Base-by-base conservation (phyloP, 352 stramenopile genomes). In the Globisporangium orthogonon region DNA sequence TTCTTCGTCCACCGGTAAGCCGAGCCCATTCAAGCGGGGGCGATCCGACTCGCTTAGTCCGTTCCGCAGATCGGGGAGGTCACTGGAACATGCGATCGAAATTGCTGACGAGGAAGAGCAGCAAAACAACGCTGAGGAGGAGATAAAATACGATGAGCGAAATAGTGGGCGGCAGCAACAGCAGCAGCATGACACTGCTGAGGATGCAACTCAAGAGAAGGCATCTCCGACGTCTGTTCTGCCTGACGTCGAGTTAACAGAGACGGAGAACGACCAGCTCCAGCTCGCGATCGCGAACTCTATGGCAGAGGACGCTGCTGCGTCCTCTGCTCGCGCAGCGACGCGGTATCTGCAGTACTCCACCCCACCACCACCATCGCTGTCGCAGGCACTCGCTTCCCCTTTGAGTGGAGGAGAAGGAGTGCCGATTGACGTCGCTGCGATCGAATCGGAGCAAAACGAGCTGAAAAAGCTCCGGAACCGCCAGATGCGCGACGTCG, bases 401-500 rank as follows among this genome's bases (percentile, higher is more conserved):
- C 37, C 37, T 1, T 43, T 17, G 11, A 13, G 37, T 4, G 37
- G 37, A 17, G 17, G 11, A 17, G 11, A 10, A 17, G 10, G 4
- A 4, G 11, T 23, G 11, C 11, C 3, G 55, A 46, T 40, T 69
- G 71, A 81, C 52, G 43, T 82, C 15, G 62, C 49, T 7, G 62
- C 66, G 29, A 62, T 92, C 40, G 65, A 79, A 59, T 69, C 69
- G 17, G 74, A 93, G 29, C 76, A 95, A 37, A 54, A 52, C 2
- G 83, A 94, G 46, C 51, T 94, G 7, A 93, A 91, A 50, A 94
- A 85, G 18, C 63, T 87, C 14, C 80, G 84, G 4, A 91, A 72
- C 66, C 78, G 81, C 1, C 81, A 93, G 47, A 60, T 94, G 61
- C 79, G 93, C 9, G 94, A 98, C 54, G 86, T 87, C n/a, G 92